Conservation (phyloP, 164 flowering plant species). For the Cinnamomum micranthum region DNA sequence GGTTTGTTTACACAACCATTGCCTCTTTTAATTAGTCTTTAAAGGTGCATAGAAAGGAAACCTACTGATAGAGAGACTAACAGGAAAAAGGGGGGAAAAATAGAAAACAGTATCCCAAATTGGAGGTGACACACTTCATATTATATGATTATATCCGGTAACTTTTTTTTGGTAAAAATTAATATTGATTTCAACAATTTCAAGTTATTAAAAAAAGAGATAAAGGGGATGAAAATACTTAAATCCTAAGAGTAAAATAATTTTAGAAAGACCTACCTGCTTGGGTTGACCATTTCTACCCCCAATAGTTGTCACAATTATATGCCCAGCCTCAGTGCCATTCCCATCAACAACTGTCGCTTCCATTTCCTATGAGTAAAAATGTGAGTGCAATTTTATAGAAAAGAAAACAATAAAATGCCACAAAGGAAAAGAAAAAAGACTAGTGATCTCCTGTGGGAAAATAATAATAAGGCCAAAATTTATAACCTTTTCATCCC, state of each 20-base stretch:
- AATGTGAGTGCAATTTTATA: neutral
- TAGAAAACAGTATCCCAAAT: too few species aligned
- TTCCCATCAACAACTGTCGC: constrained; percentile 64
- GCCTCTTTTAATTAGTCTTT: too few species aligned
- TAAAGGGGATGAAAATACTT: neutral
- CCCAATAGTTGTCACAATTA: constrained; percentile 73
- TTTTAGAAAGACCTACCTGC: constrained; percentile 35
- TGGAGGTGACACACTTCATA: too few species aligned
- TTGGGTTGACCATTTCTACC: constrained; percentile 78
- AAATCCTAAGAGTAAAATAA: neutral
- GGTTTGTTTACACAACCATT: neutral
- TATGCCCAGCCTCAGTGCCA: constrained; percentile 75
- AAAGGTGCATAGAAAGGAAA: neutral
- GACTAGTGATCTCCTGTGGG: neutral
- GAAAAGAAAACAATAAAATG: neutral
- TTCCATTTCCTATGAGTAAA: constrained; percentile 53
- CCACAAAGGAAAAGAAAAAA: neutral
- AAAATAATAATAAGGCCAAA: neutral
- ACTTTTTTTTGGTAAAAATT: neutral
- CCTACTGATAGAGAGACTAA: too few species aligned
- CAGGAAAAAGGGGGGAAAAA: too few species aligned
- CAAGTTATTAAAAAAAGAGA: neutral
- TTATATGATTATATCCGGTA: neutral
- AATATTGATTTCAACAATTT: too few species aligned
- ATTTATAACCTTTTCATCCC: constrained; percentile 52